These are phyloP conservation scores for Rhizopus sp. DNA, from an alignment of 371 early-diverging fungal genomes.

Conservation along the genomic window DNA sequence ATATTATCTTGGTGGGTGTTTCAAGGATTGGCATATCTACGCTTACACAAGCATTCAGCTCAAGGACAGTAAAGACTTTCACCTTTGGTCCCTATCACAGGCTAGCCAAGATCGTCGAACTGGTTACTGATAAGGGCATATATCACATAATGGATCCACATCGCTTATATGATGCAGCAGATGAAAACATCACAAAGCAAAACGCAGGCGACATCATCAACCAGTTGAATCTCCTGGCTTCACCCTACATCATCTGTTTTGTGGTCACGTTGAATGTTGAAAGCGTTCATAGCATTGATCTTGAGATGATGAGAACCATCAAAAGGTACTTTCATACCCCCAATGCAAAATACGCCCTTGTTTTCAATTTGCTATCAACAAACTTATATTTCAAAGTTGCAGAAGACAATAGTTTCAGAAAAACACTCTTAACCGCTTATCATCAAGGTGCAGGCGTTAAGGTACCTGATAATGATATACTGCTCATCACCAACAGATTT, in stretches of 20 bases:
- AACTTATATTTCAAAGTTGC: background rate
- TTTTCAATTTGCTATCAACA: background rate
- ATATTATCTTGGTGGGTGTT: constrained; percentile 1
- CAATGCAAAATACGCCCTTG: background rate
- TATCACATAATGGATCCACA: constrained; percentile 4
- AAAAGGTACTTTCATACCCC: background rate
- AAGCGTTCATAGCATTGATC: background rate
- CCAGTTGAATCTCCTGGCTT: background rate
- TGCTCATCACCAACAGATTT: background rate
- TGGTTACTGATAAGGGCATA: background rate
- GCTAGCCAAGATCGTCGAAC: background rate
- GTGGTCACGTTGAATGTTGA: background rate
- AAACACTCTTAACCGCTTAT: background rate
- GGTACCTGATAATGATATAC: constrained; percentile 3
- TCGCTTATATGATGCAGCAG: background rate
- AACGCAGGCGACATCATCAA: background rate
- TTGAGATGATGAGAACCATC: constrained; percentile 2
- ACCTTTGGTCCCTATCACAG: background rate
- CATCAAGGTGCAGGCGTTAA: background rate
- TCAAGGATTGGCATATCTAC: constrained; percentile 1
- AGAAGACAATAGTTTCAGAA: background rate
- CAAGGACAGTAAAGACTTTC: background rate
- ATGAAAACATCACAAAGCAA: background rate
- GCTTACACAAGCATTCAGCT: background rate
- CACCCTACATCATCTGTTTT: constrained; percentile 3